These are phyloP conservation scores for Lycium barbarum DNA, from an alignment of 257 asterid species.

Conservation along the genomic window DNA sequence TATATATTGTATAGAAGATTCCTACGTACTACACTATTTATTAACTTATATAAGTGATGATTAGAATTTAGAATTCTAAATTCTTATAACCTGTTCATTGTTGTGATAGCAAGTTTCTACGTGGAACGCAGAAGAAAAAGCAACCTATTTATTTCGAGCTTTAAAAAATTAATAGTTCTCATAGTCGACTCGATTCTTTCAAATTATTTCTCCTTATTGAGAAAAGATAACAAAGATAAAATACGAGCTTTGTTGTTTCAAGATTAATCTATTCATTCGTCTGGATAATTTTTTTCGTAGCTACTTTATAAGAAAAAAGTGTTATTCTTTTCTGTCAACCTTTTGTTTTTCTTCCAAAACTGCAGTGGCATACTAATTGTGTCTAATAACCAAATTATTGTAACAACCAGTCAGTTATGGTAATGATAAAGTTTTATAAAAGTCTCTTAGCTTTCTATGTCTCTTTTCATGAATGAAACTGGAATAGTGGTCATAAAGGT, in stretches of 20 bases:
- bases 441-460: background rate
- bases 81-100: too few species aligned
- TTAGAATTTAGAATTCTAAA: too few species aligned
- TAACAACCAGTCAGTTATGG: background rate
- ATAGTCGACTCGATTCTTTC: background rate
- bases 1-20: too few species aligned
- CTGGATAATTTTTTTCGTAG: background rate
- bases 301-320: background rate
- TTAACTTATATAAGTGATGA: too few species aligned
- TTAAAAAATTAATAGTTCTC: background rate
- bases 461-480: background rate
- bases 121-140: background rate
- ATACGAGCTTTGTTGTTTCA: background rate
- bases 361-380: background rate
- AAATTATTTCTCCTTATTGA: background rate
- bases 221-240: background rate
- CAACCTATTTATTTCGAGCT: background rate
- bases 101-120: background rate
- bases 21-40: too few species aligned
- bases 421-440: background rate
- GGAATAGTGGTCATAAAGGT: slow-evolving; percentile 1
- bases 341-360: background rate
- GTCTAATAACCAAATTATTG: background rate
- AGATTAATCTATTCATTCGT: background rate
- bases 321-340: background rate